These are phyloP conservation scores for Fraxinus angustifolia DNA, from an alignment of 305 asterid species.

Conservation along the genomic window DNA sequence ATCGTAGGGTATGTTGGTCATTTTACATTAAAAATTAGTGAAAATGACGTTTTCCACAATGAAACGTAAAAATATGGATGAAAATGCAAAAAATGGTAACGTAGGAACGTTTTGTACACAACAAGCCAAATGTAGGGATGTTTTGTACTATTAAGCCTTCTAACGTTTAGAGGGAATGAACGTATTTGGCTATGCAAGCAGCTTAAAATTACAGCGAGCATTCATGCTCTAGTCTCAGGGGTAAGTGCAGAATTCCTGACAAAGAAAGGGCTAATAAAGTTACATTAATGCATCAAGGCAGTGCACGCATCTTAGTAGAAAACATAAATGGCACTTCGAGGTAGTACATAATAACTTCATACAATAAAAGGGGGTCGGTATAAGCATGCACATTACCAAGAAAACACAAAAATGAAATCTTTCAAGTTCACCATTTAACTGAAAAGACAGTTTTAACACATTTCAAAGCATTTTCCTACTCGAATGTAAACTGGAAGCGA, in stretches of 20 bases:
- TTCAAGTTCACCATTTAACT: neutral
- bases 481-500: neutral
- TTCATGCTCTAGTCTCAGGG: neutral
- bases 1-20: too few relatives aligned
- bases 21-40: too few relatives aligned
- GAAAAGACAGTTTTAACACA: neutral
- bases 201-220: neutral
- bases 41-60: too few relatives aligned
- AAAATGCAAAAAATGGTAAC: too few relatives aligned
- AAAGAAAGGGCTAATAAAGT: neutral
- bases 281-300: neutral
- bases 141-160: too few relatives aligned
- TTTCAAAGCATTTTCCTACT: neutral
- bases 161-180: neutral
- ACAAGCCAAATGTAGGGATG: too few relatives aligned
- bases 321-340: neutral
- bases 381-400: neutral
- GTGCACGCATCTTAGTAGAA: neutral
- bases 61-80: too few relatives aligned
- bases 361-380: neutral
- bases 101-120: too few relatives aligned
- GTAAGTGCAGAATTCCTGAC: neutral
- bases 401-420: neutral
- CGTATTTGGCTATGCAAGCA: neutral
- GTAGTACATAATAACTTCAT: too few relatives aligned